Conservation (phyloP, 2,329 filamentous ascomycete genomes). For the Cryphonectria nitschkei region DNA sequence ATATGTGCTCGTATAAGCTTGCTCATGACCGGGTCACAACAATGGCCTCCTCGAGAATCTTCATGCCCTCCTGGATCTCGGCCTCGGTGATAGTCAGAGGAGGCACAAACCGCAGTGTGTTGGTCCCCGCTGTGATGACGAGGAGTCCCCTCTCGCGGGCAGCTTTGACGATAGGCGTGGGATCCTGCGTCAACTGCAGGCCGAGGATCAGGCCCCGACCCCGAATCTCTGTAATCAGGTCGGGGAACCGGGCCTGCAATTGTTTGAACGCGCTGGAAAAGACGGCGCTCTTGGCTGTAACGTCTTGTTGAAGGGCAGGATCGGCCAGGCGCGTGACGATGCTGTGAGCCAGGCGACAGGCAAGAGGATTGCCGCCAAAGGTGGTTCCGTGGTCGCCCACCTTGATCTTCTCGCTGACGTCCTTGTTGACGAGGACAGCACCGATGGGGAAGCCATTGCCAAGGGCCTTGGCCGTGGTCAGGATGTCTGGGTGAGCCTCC, state of each 20-base stretch:
- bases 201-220: conserved; percentile 87
- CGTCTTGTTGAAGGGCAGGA: conserved; percentile 68
- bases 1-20: background rate
- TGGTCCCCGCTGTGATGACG: conserved; percentile 89
- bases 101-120: conserved; percentile 91
- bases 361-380: conserved; percentile 90
- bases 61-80: conserved; percentile 79
- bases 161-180: conserved; percentile 75
- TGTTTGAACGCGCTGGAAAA: conserved; percentile 53
- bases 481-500: conserved; percentile 87
- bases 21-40: conserved; percentile 41
- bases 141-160: conserved; percentile 86
- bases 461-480: conserved; percentile 93
- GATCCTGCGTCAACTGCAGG: conserved; percentile 77
- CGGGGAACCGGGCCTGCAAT: conserved; percentile 59
- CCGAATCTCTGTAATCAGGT: conserved; percentile 75
- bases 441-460: conserved; percentile 97
- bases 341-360: conserved; percentile 81
- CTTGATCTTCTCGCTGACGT: conserved; percentile 68
- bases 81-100: conserved; percentile 78
- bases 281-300: conserved; percentile 65
- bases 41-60: conserved; percentile 73
- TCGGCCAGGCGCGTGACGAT: conserved; percentile 79
- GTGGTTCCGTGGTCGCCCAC: conserved; percentile 87
- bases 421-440: conserved; percentile 66